These are phyloP conservation scores for Nyssa sinensis DNA, from an alignment of 148 eudicot genomes.

Conservation along the genomic window DNA sequence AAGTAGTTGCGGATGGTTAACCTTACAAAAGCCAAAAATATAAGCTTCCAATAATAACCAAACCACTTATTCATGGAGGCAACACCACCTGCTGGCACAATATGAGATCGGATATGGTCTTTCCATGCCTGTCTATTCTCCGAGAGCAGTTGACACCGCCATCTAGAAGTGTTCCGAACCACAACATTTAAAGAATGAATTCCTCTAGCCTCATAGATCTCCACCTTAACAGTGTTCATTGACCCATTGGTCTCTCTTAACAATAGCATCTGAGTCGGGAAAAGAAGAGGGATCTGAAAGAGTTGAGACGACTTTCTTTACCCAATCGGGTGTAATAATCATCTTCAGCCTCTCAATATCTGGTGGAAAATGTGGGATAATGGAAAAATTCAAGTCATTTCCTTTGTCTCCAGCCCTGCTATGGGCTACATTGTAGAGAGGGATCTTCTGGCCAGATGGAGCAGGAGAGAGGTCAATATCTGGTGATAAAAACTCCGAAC, in stretches of 20 bases:
- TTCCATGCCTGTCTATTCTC: constrained; percentile 93
- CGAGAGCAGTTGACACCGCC: constrained; percentile 97
- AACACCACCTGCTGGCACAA: constrained; percentile 69
- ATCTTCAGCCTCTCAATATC: constrained; percentile 72
- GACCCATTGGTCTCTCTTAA: constrained; percentile 64
- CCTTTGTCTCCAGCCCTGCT: constrained; percentile 98
- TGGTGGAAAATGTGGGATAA: constrained; percentile 71
- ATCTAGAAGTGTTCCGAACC: constrained; percentile 75
- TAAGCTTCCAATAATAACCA: too few species aligned
- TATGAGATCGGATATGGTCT: constrained; percentile 77
- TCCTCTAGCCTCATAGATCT: constrained; percentile 80
- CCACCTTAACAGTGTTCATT: constrained; percentile 65
- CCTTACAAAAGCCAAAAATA: background rate
- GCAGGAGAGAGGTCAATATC: constrained; percentile 41
- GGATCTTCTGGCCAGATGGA: constrained; percentile 49
- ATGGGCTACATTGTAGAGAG: constrained; percentile 75
- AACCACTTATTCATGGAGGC: constrained; percentile 33
- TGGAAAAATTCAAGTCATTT: constrained; percentile 83
- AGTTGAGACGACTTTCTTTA: constrained; percentile 54
- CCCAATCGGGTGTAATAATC: constrained; percentile 75
- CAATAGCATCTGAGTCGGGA: constrained; percentile 47
- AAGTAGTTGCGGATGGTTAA: background rate
- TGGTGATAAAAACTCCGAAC: constrained; percentile 18
- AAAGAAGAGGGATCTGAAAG: constrained; percentile 66
- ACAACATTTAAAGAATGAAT: constrained; percentile 77